Evolutionary conservation across 1,284 basidiomycete genomes (phyloP).

Genomic region (Laetiporus sulphureus): DNA sequence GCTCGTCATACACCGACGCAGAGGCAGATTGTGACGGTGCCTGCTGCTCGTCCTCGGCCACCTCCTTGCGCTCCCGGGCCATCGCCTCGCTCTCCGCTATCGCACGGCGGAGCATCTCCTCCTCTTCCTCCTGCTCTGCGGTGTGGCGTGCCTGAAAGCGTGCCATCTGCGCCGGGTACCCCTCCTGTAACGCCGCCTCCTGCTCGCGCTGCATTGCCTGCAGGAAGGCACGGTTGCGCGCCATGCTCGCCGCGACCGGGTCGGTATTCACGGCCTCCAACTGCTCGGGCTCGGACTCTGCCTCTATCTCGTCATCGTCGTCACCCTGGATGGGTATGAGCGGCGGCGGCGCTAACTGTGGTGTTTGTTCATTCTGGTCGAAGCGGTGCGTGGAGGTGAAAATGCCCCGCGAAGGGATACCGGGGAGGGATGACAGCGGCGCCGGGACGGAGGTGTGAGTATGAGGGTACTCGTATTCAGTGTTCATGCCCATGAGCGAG

Average conservation of each 20-base stretch:
- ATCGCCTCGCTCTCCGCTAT: slow-evolving; percentile 62
- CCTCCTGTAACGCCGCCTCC: slow-evolving; percentile 56
- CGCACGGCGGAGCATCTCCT: slow-evolving; percentile 53
- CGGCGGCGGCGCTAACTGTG: background rate
- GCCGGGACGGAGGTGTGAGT: background rate
- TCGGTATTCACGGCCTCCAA: slow-evolving; percentile 34
- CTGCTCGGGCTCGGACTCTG: slow-evolving; percentile 1
- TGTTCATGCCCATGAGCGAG: slow-evolving; percentile 43
- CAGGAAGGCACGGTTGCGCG: slow-evolving; percentile 54
- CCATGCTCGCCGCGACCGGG: slow-evolving; percentile 60
- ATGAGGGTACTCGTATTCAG: slow-evolving; percentile 2
- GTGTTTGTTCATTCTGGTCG: no score
- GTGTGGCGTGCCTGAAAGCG: slow-evolving; percentile 18
- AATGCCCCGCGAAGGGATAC: background rate
- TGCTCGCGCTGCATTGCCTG: slow-evolving; percentile 65
- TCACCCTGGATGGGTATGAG: background rate
- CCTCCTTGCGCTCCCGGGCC: slow-evolving; percentile 30
- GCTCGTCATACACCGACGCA: slow-evolving; percentile 15
- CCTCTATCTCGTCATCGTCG: slow-evolving; percentile 6
- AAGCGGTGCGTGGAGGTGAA: slow-evolving; percentile 3
- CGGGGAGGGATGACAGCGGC: slow-evolving; percentile 2
- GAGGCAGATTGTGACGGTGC: slow-evolving; percentile 7
- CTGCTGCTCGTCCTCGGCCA: slow-evolving; percentile 17
- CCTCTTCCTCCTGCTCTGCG: slow-evolving; percentile 42
- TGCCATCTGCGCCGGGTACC: slow-evolving; percentile 40